Conservation (phyloP, 1,284 basidiomycete genomes). For the Pterulicium gracile region DNA sequence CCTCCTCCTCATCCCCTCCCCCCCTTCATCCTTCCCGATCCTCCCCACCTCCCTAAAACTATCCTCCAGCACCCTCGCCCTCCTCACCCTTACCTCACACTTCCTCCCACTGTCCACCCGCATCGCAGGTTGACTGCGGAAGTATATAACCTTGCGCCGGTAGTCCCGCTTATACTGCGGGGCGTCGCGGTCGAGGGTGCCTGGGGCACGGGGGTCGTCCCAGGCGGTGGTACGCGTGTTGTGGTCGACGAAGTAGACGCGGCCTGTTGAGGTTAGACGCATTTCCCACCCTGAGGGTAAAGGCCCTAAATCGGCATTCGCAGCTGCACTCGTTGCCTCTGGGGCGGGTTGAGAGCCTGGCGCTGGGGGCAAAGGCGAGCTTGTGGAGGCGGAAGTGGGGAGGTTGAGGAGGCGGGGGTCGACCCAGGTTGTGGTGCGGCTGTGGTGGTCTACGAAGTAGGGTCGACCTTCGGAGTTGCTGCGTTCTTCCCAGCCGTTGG, state of each 20-base stretch:
- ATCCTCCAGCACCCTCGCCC: slow-evolving; percentile 93
- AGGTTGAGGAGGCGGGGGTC: slow-evolving; percentile 86
- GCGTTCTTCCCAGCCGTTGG: slow-evolving; percentile 97
- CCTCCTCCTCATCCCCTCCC: slow-evolving; percentile 93
- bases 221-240: slow-evolving; percentile 93
- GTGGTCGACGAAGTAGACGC: slow-evolving; percentile 96
- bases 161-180: slow-evolving; percentile 99
- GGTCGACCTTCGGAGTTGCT: slow-evolving; percentile 96
- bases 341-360: slow-evolving; percentile 23
- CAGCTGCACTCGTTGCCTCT: slow-evolving; percentile 18
- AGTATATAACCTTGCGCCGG: slow-evolving; percentile 96
- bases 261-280: slow-evolving; percentile 85
- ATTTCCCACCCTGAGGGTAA: slow-evolving; percentile 98
- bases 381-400: slow-evolving; percentile 34
- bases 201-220: slow-evolving; percentile 89
- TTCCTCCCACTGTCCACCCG: slow-evolving; percentile 83
- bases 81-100: slow-evolving; percentile 92
- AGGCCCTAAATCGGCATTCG: slow-evolving; percentile 87
- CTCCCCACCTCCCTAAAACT: slow-evolving; percentile 90
- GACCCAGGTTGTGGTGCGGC: slow-evolving; percentile 96
- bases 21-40: slow-evolving; percentile 92
- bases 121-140: slow-evolving; percentile 95
- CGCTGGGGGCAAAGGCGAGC: background rate
- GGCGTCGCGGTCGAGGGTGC: slow-evolving; percentile 82
- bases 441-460: slow-evolving; percentile 91